Evolutionary conservation across 495 filamentous ascomycete species (phyloP).

Genomic region (Penicillium cataractarum): DNA sequence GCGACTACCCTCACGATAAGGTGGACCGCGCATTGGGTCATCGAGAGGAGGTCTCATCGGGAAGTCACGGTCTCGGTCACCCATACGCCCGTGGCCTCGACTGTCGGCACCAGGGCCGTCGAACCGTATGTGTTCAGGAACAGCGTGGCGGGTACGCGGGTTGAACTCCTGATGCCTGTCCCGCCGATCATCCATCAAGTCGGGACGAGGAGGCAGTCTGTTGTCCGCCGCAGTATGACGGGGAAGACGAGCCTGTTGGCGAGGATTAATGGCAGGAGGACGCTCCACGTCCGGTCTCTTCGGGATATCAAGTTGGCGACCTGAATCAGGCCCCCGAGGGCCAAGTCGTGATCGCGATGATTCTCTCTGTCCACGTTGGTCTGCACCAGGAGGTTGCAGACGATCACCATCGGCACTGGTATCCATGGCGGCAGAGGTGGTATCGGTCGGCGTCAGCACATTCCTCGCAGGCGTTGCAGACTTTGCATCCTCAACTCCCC

Average conservation of each 20-base stretch:
- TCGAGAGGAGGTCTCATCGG: slow-evolving; percentile 37
- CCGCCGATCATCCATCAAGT: slow-evolving; percentile 43
- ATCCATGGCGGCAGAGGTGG: slow-evolving; percentile 20
- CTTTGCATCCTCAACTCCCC: slow-evolving; percentile 16
- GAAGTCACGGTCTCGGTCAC: slow-evolving; percentile 42
- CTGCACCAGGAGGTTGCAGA: slow-evolving; percentile 18
- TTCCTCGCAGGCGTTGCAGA: slow-evolving; percentile 9
- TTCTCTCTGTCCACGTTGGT: slow-evolving; percentile 18
- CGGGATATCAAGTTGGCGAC: slow-evolving; percentile 35
- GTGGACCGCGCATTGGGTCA: slow-evolving; percentile 47
- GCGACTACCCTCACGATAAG: slow-evolving; percentile 40
- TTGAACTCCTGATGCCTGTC: slow-evolving; percentile 43
- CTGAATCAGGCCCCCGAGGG: slow-evolving; percentile 35
- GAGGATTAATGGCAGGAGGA: slow-evolving; percentile 21
- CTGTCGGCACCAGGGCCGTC: slow-evolving; percentile 34
- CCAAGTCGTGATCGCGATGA: slow-evolving; percentile 30
- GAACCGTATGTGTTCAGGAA: slow-evolving; percentile 42
- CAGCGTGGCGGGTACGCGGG: slow-evolving; percentile 41
- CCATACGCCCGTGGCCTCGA: slow-evolving; percentile 36
- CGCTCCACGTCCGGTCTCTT: slow-evolving; percentile 45
- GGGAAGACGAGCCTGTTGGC: slow-evolving; percentile 38
- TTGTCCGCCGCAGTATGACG: slow-evolving; percentile 32
- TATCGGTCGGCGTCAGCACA: slow-evolving; percentile 12
- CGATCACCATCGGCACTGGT: slow-evolving; percentile 22
- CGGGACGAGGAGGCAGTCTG: slow-evolving; percentile 43